Evolutionary conservation across 2,329 filamentous ascomycete species (phyloP), one percentile per base, ranked within the genome.

Genomic region (Ceratocystis colombiana): DNA sequence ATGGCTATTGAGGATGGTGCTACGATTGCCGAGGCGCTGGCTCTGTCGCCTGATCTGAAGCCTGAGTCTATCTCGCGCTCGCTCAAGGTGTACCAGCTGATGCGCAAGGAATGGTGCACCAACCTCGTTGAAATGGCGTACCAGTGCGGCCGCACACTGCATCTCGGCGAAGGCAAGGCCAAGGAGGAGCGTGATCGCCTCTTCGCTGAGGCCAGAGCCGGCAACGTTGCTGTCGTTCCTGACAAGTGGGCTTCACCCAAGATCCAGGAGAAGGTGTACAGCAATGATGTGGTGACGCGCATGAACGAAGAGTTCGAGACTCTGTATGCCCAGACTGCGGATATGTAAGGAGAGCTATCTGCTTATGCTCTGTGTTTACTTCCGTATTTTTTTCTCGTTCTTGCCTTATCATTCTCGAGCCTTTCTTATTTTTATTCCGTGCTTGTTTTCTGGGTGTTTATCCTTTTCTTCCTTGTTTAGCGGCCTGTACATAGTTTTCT

Each of bases 241-340:
- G 85, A 88, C 75, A 88, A 87, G 76, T 88, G 86, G 86, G 84
- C 84, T 2, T 86, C 86, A 73, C 84, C 84, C 8, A 85, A 88
- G 71, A 83, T 88, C 53, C 85, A 88, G 74, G 79, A 81, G 73
- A 81, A 82, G 79, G 82, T 88, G 68, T 88, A 88, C 73, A 80
- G 81, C 10, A 79, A 85, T 71, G 84, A 88, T 73, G 85, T 84
- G 71, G 78, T 82, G 62, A 74, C 77, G 71, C 79, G 83, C 66
- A 79, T 83, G 0, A 73, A 75, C 64, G 79, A 82, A 53, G 74
- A 75, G 67, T 85, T 82, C 71, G 77, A 79, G 25, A 74, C 77
- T 71, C 70, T 83, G 45, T 82, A 75, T 69, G 73, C 72, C 1
- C 63, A 65, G 57, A 53, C 66, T 10, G 55, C 10, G 15, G 37